Percentiles rank a stretch among this genome's conserved stretches.
phyloP scores from a whole-genome alignment of 768 basidiomycete genomes.

The Auriculariales sp. region DNA sequence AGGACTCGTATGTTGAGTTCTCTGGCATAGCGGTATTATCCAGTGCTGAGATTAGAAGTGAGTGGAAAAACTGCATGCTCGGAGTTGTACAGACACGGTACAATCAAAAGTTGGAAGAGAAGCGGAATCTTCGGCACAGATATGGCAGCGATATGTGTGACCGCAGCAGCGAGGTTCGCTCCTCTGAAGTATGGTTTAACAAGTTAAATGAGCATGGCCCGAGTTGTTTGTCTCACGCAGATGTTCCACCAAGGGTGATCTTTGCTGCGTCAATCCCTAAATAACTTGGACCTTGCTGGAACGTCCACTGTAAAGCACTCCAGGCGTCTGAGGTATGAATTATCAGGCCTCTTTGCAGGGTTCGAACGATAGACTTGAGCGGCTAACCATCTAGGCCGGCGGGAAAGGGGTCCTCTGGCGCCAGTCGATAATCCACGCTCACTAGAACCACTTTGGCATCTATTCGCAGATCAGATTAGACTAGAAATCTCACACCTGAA shows the following conservation, averaged over 20 bases:
- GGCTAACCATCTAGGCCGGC: slow-evolving; percentile 37
- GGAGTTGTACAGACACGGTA: too few relatives aligned
- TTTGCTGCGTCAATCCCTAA: slow-evolving; percentile 35
- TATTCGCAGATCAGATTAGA: slow-evolving; percentile 25
- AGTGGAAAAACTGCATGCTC: too few relatives aligned
- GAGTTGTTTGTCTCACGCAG: slow-evolving; percentile 42
- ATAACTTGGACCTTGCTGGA: slow-evolving; percentile 27
- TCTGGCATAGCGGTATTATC: slow-evolving; percentile 48
- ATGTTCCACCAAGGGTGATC: slow-evolving; percentile 61
- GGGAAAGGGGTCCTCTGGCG: slow-evolving; percentile 57
- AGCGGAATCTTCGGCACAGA: slow-evolving; percentile 35
- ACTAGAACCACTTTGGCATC: slow-evolving; percentile 48
- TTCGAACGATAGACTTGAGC: not conserved
- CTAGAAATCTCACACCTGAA: slow-evolving; percentile 30
- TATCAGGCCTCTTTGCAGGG: not conserved
- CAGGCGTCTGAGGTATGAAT: slow-evolving; percentile 33
- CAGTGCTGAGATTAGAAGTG: slow-evolving; percentile 22
- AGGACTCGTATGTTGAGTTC: slow-evolving; percentile 26
- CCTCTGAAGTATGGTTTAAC: slow-evolving; percentile 30
- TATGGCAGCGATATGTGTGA: slow-evolving; percentile 46
- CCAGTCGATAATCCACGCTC: slow-evolving; percentile 57
- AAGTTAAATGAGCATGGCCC: not conserved
- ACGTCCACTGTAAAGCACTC: slow-evolving; percentile 51
- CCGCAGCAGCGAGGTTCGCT: slow-evolving; percentile 52
- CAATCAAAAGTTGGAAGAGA: slow-evolving; percentile 48